Evolutionary conservation across 2,329 filamentous ascomycete genomes (phyloP), one percentile per base, ranked within the genome.

Genomic region (Calonectria crousiana): DNA sequence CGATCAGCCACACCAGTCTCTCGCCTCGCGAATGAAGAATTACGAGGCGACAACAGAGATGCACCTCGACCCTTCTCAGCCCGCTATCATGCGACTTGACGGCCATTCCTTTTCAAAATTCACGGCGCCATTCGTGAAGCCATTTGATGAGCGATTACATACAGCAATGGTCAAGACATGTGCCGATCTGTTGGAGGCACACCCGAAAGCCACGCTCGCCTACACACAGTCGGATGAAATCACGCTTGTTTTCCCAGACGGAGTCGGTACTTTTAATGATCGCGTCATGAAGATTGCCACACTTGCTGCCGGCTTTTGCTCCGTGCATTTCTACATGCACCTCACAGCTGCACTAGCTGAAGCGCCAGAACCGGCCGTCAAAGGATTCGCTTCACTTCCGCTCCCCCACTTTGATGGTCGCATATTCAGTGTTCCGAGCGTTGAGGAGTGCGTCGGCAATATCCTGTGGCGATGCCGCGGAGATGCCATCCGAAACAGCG

Each of bases 151-250:
- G 62, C 58, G 75, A 20, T 13, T 77, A 23, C 75, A 77, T 28
- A 72, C 60, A 6, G 74, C 74, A 26, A 77, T 77, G 75, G 62
- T 75, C 28, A 77, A 68, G 41, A 77, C 74, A 4, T 77, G 71
- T 23, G 71, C 68, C 23, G 75, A 76, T 67, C 68, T 76, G 26
- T 66, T 76, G 6, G 47, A 53, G 20, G 47, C 71, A 14, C 60
- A 74, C 41, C 71, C 75, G 4, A 23, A 68, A 36, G 75, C 74
- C 9, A 72, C 68, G 23, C 49, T 76, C 28, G 74, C 73, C 52
- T 75, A 76, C 52, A 76, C 75, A 9, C 75, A 76, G 41, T 76
- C 74, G 28, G 73, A 76, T 58, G 73, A 76, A 53, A 76, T 76
- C 71, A 76, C 73, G 0, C 75, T 74, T 28, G 74, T 76, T 6